These are phyloP conservation scores for Sphagnurus paluster DNA, from an alignment of 1,284 basidiomycete genomes.

Conservation along the genomic window DNA sequence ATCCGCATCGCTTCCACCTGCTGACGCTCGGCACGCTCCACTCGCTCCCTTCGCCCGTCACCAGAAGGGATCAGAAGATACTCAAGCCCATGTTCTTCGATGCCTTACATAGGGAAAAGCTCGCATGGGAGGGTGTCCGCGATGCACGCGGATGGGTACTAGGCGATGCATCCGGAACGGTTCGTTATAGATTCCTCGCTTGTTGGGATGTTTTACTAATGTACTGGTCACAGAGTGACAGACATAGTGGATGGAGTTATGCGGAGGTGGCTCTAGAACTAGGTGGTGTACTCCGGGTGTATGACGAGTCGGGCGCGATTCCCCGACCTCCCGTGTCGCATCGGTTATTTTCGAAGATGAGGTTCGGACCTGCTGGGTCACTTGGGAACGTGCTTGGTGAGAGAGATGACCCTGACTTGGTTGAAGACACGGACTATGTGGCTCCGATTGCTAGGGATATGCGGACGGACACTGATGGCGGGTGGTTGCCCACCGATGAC, in stretches of 20 bases:
- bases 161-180: conserved; percentile 25
- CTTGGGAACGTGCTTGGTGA: conserved; percentile 35
- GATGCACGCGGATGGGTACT: conserved; percentile 61
- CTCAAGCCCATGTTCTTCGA: conserved; percentile 78
- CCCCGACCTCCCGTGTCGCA: conserved; percentile 45
- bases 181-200: conserved; percentile 13
- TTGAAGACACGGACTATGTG: conserved; percentile 19
- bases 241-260: conserved; percentile 51
- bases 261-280: conserved; percentile 56
- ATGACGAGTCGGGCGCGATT: conserved; percentile 23
- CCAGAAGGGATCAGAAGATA: conserved; percentile 75
- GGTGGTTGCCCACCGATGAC: conserved; percentile 22
- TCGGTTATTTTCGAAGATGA: conserved; percentile 53
- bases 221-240: conserved; percentile 2
- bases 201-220: too few species aligned
- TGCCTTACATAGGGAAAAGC: conserved; percentile 49
- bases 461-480: conserved; percentile 9
- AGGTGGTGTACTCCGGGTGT: conserved; percentile 58
- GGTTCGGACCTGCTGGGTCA: conserved; percentile 37
- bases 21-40: conserved; percentile 78
- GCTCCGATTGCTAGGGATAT: conserved; percentile 1
- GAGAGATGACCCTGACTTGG: conserved; percentile 27
- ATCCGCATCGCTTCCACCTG: conserved; percentile 85
- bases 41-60: conserved; percentile 84
- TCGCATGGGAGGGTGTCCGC: conserved; percentile 56